Evolutionary conservation across 768 basidiomycete species (phyloP), one percentile per base, ranked within the genome.

Genomic region (Lentinula lateritia): DNA sequence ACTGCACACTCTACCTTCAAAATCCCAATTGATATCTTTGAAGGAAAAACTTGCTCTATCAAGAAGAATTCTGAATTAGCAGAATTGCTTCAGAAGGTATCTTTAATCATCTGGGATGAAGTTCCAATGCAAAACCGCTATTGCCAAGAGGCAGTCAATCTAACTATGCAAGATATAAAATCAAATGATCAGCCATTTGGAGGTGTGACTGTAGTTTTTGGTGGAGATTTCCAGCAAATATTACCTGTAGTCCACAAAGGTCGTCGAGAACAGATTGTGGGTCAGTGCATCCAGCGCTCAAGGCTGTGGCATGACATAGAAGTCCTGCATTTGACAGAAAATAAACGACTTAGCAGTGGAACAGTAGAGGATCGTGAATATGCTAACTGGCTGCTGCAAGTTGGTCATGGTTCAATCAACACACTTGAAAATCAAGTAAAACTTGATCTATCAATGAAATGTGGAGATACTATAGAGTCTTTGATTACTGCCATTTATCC

Each of bases 1-100:
- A 84, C 83, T 23, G 72, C 79, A 0, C 79, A 84, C 63, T 82
- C 78, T 0, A 65, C 64, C 7, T 83, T 83, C 70, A 78, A 79
- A 59, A 80, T 82, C 43, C 82, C 80, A 0, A 71, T 82, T 38
- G 67, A 73, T 5, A 61, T 55, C 39, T 57, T 72, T 6, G 34
- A 61, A 66, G 70, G 73, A 2, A 48, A 58, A 2, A 73, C 72
- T 1, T 43, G 62, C 1, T 81, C 78, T 65, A 74, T 82, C 39
- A 39, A 66, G 5, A 79, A 78, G 56, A 60, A 74, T 23, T 61
- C 61, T 50, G n/a, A n/a, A 1, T 61, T 63, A 0, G 74, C 74
- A 35, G 70, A 73, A 2, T 64, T 83, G 2, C 55, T 83, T 2
- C 60, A 66, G 0, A 7, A 55, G 18, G 71, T 75, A 6, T 36